Evolutionary conservation across 768 basidiomycete species (phyloP).

Genomic region (Boletellus ananiceps): DNA sequence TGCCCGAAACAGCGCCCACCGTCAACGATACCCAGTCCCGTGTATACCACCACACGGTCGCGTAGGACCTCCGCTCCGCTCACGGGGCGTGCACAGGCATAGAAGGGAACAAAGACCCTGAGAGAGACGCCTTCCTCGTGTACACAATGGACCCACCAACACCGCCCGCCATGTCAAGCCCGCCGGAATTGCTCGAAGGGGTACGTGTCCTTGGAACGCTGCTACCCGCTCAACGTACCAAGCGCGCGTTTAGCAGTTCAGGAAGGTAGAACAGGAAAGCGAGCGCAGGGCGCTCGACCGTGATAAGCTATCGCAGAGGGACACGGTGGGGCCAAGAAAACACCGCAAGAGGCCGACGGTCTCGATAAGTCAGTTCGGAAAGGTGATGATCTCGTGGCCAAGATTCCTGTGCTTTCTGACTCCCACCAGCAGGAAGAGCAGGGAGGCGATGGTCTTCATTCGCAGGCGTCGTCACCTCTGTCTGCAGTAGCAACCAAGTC

Average conservation of each 20-base stretch:
- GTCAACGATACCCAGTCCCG: neutral
- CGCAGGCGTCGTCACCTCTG: conserved; percentile 30
- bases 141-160: neutral
- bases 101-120: neutral
- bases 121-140: neutral
- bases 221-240: neutral
- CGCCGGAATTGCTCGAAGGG: conserved; percentile 29
- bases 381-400: conserved; percentile 36
- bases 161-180: conserved; percentile 15
- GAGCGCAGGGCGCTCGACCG: conserved; percentile 42
- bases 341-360: conserved; percentile 47
- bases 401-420: conserved; percentile 1
- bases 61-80: conserved; percentile 6
- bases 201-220: conserved; percentile 10
- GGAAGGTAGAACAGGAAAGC: conserved; percentile 52
- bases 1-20: neutral
- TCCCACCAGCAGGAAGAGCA: conserved; percentile 18
- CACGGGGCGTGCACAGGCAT: neutral
- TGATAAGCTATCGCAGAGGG: conserved; percentile 5
- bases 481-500: conserved; percentile 42
- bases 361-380: conserved; percentile 57
- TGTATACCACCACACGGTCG: neutral
- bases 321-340: conserved; percentile 19
- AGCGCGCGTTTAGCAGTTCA: conserved; percentile 44
- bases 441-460: conserved; percentile 20